Conservation (phyloP, 176 grass and related monocot species). For the Ampelocalamus luodianensis region DNA sequence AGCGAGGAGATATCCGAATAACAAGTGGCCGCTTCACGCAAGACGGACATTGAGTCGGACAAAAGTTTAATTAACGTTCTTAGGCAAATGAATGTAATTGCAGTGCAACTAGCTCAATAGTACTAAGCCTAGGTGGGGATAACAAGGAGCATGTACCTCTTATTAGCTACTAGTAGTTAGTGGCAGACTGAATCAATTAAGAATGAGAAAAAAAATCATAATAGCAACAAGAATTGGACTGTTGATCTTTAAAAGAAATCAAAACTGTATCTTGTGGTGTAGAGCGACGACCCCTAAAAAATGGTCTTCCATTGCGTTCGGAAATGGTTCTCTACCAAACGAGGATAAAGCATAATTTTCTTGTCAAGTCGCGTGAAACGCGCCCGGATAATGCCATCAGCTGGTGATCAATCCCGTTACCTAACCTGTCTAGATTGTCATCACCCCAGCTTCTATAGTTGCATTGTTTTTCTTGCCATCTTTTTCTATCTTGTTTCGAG, state of each 20-base stretch:
- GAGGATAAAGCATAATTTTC: constrained; percentile 32
- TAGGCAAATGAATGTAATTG: not conserved
- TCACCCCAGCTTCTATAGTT: not conserved
- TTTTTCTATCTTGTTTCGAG: not conserved
- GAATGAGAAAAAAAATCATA: not conserved
- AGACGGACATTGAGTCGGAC: not conserved
- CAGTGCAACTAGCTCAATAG: not conserved
- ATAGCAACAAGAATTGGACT: not conserved
- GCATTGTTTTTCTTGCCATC: not conserved
- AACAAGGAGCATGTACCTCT: not conserved
- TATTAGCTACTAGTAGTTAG: not conserved
- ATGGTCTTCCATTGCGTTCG: constrained; percentile 7
- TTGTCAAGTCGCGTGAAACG: constrained; percentile 47
- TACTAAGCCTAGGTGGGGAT: not conserved
- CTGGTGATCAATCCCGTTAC: not conserved
- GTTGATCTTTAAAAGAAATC: not conserved
- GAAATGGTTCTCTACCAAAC: constrained; percentile 45
- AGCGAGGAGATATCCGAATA: not conserved
- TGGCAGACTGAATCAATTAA: not conserved
- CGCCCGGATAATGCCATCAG: not conserved
- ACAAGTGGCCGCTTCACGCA: constrained; percentile 30
- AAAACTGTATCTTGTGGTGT: not conserved
- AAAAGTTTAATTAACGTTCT: not conserved
- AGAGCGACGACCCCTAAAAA: not conserved
- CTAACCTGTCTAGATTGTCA: constrained; percentile 14